Evolutionary conservation across 768 basidiomycete genomes (phyloP), one percentile per base, ranked within the genome.

Genomic region (Jaapia argillacea): DNA sequence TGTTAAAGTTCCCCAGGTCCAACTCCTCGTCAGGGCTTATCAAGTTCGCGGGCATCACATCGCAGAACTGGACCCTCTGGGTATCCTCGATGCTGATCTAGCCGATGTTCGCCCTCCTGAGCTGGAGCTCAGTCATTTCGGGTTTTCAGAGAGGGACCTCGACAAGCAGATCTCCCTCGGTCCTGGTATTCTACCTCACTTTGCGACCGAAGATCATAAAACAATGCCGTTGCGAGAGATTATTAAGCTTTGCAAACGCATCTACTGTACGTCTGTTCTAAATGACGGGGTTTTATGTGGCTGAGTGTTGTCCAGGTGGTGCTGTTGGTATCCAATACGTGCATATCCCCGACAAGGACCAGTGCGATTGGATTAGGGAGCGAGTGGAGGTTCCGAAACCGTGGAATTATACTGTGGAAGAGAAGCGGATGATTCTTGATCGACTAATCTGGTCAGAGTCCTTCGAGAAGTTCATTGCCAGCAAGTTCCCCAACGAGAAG

Each of bases 361-460:
- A 99, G 60, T 99, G 96, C 58, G 93, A 99, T 65, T 99, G 96
- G 96, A 93, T 99, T 55, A 76, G 96, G 51, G 90, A 92, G 58
- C 87, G 96, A 46, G 72, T 98, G 36, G 96, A 99, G 63, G 81
- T 84, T 13, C 96, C 96, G 1, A 83, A 86, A 54, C 94, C 94
- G 5, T 97, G 91, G 91, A 90, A 92, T 56, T 99, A 98, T 67
- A 88, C 86, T 41, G 77, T 93, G 42, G 96, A 99, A 54, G 96
- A 99, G 70, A 99, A 98, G 67, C 83, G 91, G 38, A 93, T 98
- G 88, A 93, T 99, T 51, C 78, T 99, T 44, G 96, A 99, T 67
- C 88, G 96, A 48, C 83, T 97, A 54, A 97, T 98, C 60, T 99
- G 96, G 96, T 98, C 94, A n/a, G 96, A 98, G 56, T 85, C 88